These are phyloP conservation scores for Urochloa ruziziensis DNA, from an alignment of 176 grass and related monocot species.

Conservation along the genomic window DNA sequence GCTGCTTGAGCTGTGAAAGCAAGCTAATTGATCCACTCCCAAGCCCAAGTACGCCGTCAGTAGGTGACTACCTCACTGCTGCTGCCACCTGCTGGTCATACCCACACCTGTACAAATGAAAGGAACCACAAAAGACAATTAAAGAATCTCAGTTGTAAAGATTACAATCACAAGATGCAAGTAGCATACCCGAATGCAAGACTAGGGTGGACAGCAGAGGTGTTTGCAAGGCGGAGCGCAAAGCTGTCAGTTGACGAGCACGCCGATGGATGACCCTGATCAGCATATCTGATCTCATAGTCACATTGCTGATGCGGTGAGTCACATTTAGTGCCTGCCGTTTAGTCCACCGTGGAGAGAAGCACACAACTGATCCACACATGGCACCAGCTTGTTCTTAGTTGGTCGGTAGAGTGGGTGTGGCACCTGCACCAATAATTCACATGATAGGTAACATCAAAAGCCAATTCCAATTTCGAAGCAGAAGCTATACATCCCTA, in stretches of 20 bases:
- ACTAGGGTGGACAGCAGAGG: constrained; percentile 52
- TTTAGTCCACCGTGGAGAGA: constrained; percentile 29
- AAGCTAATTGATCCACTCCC: constrained; percentile 73
- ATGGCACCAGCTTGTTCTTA: constrained; percentile 72
- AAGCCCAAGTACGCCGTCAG: constrained; percentile 86
- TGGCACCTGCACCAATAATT: constrained; percentile 54
- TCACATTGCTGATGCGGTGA: constrained; percentile 58
- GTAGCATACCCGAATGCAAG: constrained; percentile 72
- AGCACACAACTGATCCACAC: constrained; percentile 57
- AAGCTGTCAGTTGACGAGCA: constrained; percentile 72
- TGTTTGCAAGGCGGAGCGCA: constrained; percentile 54
- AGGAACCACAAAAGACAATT: background rate
- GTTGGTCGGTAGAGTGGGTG: constrained; percentile 76
- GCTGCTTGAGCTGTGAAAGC: constrained; percentile 82
- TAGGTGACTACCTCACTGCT: constrained; percentile 39
- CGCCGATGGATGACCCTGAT: constrained; percentile 79
- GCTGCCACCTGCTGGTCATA: constrained; percentile 67
- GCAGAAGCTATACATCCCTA: background rate
- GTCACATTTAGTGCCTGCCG: constrained; percentile 35
- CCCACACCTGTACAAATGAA: constrained; percentile 67
- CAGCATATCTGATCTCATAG: constrained; percentile 84
- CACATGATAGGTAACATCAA: constrained; percentile 2
- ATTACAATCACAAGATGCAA: constrained; percentile 12
- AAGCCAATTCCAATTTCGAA: background rate
- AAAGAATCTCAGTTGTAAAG: background rate